Evolutionary conservation across 106 monocot species (phyloP).

Genomic region (Allium cepa): DNA sequence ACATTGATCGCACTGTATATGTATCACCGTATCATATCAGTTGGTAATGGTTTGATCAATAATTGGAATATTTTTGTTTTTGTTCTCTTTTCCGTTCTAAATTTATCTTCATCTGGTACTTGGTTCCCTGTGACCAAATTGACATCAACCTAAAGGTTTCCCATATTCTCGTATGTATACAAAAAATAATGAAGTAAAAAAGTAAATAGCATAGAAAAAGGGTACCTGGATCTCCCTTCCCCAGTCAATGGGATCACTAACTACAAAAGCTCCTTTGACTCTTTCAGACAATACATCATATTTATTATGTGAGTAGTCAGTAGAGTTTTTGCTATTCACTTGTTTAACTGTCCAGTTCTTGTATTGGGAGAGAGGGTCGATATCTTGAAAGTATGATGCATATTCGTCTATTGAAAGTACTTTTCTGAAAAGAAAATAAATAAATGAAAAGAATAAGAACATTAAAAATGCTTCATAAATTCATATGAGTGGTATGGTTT

Average conservation of each 20-base stretch:
- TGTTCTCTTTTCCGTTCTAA: no score
- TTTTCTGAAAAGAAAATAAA: constrained; percentile 55
- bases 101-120: no score
- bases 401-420: constrained; percentile 96
- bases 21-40: no score
- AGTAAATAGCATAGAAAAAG: background rate
- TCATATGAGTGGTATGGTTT: background rate
- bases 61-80: no score
- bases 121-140: no score
- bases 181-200: no score
- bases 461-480: background rate
- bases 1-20: no score
- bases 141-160: no score
- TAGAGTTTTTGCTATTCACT: constrained; percentile 8
- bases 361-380: constrained; percentile 76
- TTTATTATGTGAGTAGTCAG: constrained; percentile 16
- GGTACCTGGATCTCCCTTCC: constrained; percentile 95
- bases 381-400: constrained; percentile 73
- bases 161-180: no score
- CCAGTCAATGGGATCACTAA: constrained; percentile 98
- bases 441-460: background rate
- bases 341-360: constrained; percentile 47
- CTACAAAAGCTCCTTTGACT: constrained; percentile 85
- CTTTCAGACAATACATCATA: constrained; percentile 47
- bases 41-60: no score